phyloP scores from a whole-genome alignment of 1,284 basidiomycete genomes.

The Apiotrichum montevideense region DNA sequence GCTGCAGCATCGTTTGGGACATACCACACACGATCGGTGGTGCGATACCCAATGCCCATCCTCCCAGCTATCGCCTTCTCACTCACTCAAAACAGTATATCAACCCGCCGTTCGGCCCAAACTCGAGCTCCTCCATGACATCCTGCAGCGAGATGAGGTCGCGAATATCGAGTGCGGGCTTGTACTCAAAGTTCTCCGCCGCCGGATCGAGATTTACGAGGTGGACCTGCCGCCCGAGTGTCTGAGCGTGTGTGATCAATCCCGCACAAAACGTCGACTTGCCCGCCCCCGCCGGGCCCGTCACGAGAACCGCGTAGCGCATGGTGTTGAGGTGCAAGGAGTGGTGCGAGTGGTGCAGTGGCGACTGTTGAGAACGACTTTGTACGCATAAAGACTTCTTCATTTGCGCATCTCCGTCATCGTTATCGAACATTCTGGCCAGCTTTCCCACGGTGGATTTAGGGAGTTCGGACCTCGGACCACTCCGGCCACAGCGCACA shows the following conservation, averaged over 20 bases:
- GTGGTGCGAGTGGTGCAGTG: neutral
- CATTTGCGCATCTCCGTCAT: neutral
- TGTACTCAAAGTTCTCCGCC: slow-evolving; percentile 87
- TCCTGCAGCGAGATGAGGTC: slow-evolving; percentile 90
- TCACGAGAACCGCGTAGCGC: slow-evolving; percentile 78
- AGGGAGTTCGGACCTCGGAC: no score
- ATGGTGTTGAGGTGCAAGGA: slow-evolving; percentile 48
- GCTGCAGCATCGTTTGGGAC: no score
- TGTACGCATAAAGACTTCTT: neutral
- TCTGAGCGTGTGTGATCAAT: slow-evolving; percentile 82
- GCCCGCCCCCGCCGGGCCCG: slow-evolving; percentile 83
- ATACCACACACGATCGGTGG: no score
- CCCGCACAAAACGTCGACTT: slow-evolving; percentile 93
- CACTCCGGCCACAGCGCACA: no score
- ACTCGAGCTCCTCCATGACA: slow-evolving; percentile 91
- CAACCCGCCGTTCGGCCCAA: slow-evolving; percentile 95
- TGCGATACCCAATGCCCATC: no score
- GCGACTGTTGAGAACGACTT: neutral
- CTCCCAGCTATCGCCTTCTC: neutral
- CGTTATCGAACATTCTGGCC: no score
- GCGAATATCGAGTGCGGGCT: slow-evolving; percentile 88
- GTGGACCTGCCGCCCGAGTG: slow-evolving; percentile 77
- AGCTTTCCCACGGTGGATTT: no score
- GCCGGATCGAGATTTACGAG: slow-evolving; percentile 98
- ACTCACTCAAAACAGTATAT: slow-evolving; percentile 99